Evolutionary conservation across 768 basidiomycete genomes (phyloP).

Genomic region (Candolleomyces aberdarensis): DNA sequence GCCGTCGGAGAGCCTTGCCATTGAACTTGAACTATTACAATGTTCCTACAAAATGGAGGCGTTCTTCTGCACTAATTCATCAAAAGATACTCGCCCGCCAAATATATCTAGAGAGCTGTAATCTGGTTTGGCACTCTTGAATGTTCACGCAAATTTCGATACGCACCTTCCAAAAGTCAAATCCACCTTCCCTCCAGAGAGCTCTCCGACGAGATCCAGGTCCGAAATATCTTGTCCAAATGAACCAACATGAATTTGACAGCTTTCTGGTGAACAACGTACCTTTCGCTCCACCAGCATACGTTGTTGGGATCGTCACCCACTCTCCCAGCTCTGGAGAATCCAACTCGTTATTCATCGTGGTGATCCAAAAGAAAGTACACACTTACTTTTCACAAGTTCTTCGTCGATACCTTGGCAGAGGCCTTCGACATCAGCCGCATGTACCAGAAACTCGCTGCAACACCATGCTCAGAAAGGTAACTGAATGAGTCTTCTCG

Average conservation of each 20-base stretch:
- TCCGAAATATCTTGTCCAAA: constrained; percentile 64
- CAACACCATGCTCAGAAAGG: background rate
- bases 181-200: constrained; percentile 84
- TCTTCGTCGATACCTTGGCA: constrained; percentile 95
- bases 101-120: constrained; percentile 63
- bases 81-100: constrained; percentile 64
- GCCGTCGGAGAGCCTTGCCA: too few relatives aligned
- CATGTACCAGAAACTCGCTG: constrained; percentile 93
- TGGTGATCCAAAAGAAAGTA: background rate
- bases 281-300: constrained; percentile 96
- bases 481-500: background rate
- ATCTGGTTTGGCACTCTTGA: background rate
- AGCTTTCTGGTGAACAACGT: constrained; percentile 7
- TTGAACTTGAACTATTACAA: constrained; percentile 24
- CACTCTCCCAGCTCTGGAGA: constrained; percentile 81
- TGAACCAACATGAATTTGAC: background rate
- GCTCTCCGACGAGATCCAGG: constrained; percentile 70
- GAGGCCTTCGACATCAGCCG: constrained; percentile 97
- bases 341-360: constrained; percentile 2
- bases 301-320: constrained; percentile 89
- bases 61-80: constrained; percentile 45
- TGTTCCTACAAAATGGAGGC: background rate
- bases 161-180: constrained; percentile 79
- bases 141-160: background rate
- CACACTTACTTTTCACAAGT: constrained; percentile 68